Percentiles rank a stretch among this genome's conserved stretches.
These are phyloP conservation scores for Candida arabinofermentans DNA, from an alignment of 805 yeast genomes.

Conservation along the genomic window DNA sequence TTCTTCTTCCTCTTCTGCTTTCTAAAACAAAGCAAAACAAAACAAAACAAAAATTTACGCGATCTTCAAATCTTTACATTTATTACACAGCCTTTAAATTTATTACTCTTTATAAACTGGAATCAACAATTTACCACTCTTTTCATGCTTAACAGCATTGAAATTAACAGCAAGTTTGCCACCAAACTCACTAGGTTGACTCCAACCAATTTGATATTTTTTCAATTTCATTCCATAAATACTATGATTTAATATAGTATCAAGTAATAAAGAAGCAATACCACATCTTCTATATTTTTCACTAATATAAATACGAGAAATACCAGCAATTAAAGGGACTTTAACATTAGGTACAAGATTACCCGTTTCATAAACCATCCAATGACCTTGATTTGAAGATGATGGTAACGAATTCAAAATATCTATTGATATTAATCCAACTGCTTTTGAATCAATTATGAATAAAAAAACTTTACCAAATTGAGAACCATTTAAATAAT, in stretches of 20 bases:
- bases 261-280: slow-evolving; percentile 43
- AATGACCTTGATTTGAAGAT: slow-evolving; percentile 34
- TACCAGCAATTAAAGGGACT: slow-evolving; percentile 39
- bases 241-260: slow-evolving; percentile 39
- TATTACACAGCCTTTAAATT: background rate
- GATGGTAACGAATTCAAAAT: slow-evolving; percentile 19
- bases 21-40: background rate
- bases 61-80: background rate
- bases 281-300: slow-evolving; percentile 44
- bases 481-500: slow-evolving; percentile 20
- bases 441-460: slow-evolving; percentile 38
- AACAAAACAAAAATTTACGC: slow-evolving; percentile 3
- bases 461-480: slow-evolving; percentile 48
- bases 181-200: slow-evolving; percentile 69
- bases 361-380: slow-evolving; percentile 58
- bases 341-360: slow-evolving; percentile 43
- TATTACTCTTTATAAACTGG: slow-evolving; percentile 41
- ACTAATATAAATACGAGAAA: slow-evolving; percentile 47
- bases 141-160: slow-evolving; percentile 52
- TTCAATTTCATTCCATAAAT: slow-evolving; percentile 46
- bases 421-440: slow-evolving; percentile 57
- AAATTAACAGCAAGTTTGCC: slow-evolving; percentile 52
- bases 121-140: slow-evolving; percentile 44
- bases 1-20: too few relatives aligned
- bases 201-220: slow-evolving; percentile 53